A percentile compares a stretch with the other conserved stretches of the same genome.
Conservation (phyloP, 2,329 filamentous ascomycete species). For the Fusarium penzigii region DNA sequence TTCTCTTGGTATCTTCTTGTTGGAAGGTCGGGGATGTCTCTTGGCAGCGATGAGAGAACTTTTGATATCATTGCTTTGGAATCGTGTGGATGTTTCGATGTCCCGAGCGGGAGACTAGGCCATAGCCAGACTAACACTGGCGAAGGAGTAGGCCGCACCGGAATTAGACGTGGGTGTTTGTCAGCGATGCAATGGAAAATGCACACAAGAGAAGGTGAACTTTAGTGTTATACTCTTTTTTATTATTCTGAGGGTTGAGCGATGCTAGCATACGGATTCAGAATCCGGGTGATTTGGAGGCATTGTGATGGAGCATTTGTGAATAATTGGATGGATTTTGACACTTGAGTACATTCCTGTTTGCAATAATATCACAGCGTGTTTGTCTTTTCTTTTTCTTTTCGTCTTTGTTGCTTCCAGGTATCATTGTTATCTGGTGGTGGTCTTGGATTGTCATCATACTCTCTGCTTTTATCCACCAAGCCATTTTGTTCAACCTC, state of each 20-base stretch:
- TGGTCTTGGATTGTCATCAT: not conserved
- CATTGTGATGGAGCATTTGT: slow-evolving; percentile 24
- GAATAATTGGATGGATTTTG: slow-evolving; percentile 25
- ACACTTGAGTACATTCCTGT: slow-evolving; percentile 25
- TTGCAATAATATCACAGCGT: slow-evolving; percentile 16
- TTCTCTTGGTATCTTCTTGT: too few species aligned
- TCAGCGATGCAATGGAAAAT: slow-evolving; percentile 14
- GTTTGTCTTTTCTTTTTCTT: slow-evolving; percentile 2
- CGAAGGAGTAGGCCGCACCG: not conserved
- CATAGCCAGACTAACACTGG: not conserved
- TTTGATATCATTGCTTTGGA: too few species aligned
- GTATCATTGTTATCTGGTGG: too few species aligned
- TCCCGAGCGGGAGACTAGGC: too few species aligned
- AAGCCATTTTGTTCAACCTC: slow-evolving; percentile 9
- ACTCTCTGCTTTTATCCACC: slow-evolving; percentile 7
- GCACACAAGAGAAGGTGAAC: slow-evolving; percentile 17
- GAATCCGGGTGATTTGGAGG: slow-evolving; percentile 2
- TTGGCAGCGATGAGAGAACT: too few species aligned
- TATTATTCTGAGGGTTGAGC: slow-evolving; percentile 31
- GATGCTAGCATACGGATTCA: slow-evolving; percentile 18
- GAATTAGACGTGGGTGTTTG: slow-evolving; percentile 9
- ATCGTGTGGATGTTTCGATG: too few species aligned
- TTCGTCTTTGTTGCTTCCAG: not conserved
- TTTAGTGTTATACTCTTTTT: slow-evolving; percentile 4
- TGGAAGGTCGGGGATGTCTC: too few species aligned